These are phyloP conservation scores for Reutealis trisperma DNA, from an alignment of 345 rosid species.

Conservation along the genomic window DNA sequence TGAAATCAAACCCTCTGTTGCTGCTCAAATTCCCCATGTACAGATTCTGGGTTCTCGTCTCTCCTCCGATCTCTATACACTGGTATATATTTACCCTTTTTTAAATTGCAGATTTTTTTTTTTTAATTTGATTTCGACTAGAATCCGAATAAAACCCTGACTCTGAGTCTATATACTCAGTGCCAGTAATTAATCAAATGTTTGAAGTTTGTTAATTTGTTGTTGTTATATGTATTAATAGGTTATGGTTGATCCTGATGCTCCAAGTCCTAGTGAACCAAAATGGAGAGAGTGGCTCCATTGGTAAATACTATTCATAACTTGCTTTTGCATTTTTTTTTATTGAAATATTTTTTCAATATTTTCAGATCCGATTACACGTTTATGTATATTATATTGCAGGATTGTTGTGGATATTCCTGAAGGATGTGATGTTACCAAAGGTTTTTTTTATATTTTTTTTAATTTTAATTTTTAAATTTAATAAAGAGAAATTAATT, in stretches of 20 bases:
- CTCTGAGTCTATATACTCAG: too few relatives aligned
- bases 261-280: slow-evolving; percentile 43
- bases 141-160: too few relatives aligned
- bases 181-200: too few relatives aligned
- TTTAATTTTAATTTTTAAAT: neutral
- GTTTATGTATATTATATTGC: neutral
- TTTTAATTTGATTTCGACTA: too few relatives aligned
- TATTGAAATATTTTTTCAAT: neutral
- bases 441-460: slow-evolving; percentile 29
- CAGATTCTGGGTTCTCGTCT: slow-evolving; percentile 18
- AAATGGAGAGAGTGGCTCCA: slow-evolving; percentile 34
- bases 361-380: too few relatives aligned
- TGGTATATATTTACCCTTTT: neutral
- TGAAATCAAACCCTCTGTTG: slow-evolving; percentile 37
- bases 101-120: too few relatives aligned
- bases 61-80: slow-evolving; percentile 24
- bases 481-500: too few relatives aligned
- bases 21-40: slow-evolving; percentile 21
- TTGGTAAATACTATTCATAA: slow-evolving; percentile 16
- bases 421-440: slow-evolving; percentile 34
- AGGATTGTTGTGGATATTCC: slow-evolving; percentile 51
- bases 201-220: too few relatives aligned
- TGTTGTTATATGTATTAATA: neutral
- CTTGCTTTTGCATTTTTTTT: too few relatives aligned
- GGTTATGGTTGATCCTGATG: slow-evolving; percentile 44